Evolutionary conservation across 2,329 filamentous ascomycete genomes (phyloP), one percentile per base, ranked within the genome.

Genomic region (Albophoma yamanashiensis): DNA sequence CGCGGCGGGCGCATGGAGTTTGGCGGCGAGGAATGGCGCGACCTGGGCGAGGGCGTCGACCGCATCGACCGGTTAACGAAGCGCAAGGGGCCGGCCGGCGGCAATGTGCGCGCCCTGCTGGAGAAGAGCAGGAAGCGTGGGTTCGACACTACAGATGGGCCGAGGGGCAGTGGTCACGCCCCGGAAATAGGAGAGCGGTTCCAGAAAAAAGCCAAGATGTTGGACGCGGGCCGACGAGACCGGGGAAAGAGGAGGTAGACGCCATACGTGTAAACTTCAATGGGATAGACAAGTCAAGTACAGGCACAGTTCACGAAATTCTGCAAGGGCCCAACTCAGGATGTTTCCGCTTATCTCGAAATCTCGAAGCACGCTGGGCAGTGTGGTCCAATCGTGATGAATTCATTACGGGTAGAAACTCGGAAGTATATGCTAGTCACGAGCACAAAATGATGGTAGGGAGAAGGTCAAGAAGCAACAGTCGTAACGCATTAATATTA

Each of bases 1-100:
- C 72, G 77, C 65, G 76, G 73, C 64, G 71, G 77, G 68, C 75
- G 86, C 80, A 74, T 97, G 89, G 76, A 77, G 67, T 86, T 85
- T 75, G 93, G 93, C 63, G 94, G 94, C 58, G 94, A 97, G 75
- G 94, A 97, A 71, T 97, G 92, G 91, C 84, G 88, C 64, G 87
- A 89, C 34, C 78, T 99, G 53, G 91, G 90, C 60, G 88, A 92
- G 71, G 91, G 92, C 9, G 84, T 92, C 58, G 91, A 96, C 74
- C 82, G 93, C 53, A 96, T 97, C 73, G 88, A 92, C 67, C 82
- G 87, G 63, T 78, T 96, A 69, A 97, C 92, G 8, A 85, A 85
- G 73, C 83, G 84, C 70, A 90, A 86, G 72, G 79, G 62, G 78
- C 79, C 42, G 78, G 79, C 65, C 71, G 76, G 81, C 60, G 77